Evolutionary conservation across 257 asterid species (phyloP), one percentile per base, ranked within the genome.

Genomic region (Jasminum sambac): DNA sequence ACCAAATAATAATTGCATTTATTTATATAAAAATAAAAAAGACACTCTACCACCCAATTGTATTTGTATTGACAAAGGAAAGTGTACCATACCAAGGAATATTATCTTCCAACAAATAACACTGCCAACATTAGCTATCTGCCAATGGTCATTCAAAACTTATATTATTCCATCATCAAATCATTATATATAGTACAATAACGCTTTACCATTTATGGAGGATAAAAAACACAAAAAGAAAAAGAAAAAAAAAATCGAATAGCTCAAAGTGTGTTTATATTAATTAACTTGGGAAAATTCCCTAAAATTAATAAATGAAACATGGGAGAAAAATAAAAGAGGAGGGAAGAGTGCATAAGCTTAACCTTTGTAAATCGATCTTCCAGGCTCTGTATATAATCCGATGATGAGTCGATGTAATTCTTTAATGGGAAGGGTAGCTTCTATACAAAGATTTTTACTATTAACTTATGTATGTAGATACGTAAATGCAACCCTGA

Each of bases 381-480:
- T 44, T 64, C 69, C 78, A 72, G 36, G 36, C 80, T 76, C 36
- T 82, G 84, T 83, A 81, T 86, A 82, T 86, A 81, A 74, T 69
- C 82, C 74, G 65, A 50, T 57, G 61, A 76, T 57, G 61, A 76
- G 74, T 75, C 34, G 63, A 76, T 68, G 79, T 78, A 67, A 74
- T 79, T 77, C 87, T 92, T 79, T 50, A 84, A 86, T 67, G 82
- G 82, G 74, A 83, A 77, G 90, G 91, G 88, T 68, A 34, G 69
- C 72, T 80, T 87, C 92, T 88, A 90, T 88, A 87, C 96, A 88
- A 88, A 70, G 84, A 80, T 87, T 79, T 77, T 72, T 25, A 77
- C 82, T 83, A 80, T 83, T 85, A 46, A 60, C 61, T 70, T 76
- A 74, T 30, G 36, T 67, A 71, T 58, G 48, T 40, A 64, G 68